phyloP scores from a whole-genome alignment of 345 rosid species.

The Hibiscus mutabilis region DNA sequence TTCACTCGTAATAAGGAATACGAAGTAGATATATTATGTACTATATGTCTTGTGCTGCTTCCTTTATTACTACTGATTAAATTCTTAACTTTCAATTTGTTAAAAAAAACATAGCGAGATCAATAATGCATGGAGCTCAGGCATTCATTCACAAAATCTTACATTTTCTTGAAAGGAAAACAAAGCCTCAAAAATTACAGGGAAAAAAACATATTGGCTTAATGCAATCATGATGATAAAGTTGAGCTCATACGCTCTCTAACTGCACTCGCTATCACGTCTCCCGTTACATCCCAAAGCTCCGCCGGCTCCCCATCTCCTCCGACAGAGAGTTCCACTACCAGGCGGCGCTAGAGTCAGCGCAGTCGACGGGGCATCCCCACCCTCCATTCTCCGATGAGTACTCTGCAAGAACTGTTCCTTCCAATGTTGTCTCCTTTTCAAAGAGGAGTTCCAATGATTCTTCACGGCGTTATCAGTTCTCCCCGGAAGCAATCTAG shows the following conservation, averaged over 20 bases:
- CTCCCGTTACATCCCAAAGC: constrained; percentile 59
- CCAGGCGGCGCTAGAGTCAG: constrained; percentile 68
- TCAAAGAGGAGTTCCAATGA: constrained; percentile 57
- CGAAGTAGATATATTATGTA: not conserved
- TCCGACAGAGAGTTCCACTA: constrained; percentile 12
- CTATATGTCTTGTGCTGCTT: not conserved
- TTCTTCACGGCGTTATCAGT: constrained; percentile 63
- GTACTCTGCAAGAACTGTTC: not conserved
- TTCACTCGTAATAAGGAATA: too few species aligned
- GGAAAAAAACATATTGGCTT: constrained; percentile 14
- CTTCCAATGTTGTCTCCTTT: constrained; percentile 19
- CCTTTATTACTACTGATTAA: not conserved
- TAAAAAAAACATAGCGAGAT: not conserved
- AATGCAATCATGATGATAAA: constrained; percentile 25
- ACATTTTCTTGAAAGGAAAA: not conserved
- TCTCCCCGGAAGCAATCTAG: constrained; percentile 47
- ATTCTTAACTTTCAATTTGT: not conserved
- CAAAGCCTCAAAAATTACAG: not conserved
- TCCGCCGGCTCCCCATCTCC: constrained; percentile 28
- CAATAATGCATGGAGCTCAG: not conserved
- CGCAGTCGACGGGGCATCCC: constrained; percentile 45
- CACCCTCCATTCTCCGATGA: not conserved
- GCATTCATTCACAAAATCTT: not conserved
- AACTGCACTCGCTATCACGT: constrained; percentile 58
- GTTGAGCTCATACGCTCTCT: constrained; percentile 42